Conservation (phyloP, 495 filamentous ascomycete genomes). For the Aspergillus nanangensis region DNA sequence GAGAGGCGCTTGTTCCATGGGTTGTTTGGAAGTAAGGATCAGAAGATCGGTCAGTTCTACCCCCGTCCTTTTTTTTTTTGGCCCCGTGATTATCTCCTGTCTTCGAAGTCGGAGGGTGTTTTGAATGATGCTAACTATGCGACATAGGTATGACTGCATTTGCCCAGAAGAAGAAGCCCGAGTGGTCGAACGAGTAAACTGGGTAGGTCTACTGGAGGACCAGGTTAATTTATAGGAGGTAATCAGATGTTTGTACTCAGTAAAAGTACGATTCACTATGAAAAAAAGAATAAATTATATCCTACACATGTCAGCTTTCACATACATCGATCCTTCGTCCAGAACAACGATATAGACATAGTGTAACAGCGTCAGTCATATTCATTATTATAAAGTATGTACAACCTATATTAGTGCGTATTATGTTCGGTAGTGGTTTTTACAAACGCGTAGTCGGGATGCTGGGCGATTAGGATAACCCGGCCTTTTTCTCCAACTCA, state of each 20-base stretch:
- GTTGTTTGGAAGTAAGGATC: constrained; percentile 88
- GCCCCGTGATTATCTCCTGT: too few relatives aligned
- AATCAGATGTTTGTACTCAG: not conserved
- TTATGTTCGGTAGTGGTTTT: constrained; percentile 2
- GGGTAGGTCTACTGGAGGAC: not conserved
- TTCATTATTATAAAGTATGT: constrained; percentile 13
- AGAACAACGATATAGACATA: not conserved
- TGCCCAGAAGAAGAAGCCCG: constrained; percentile 86
- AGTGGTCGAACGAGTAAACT: constrained; percentile 78
- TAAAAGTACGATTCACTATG: constrained; percentile 19
- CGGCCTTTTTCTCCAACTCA: constrained; percentile 25
- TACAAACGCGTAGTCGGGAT: constrained; percentile 8
- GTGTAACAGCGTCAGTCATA: constrained; percentile 11
- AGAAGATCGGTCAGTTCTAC: constrained; percentile 74
- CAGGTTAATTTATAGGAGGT: not conserved
- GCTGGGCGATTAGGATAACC: constrained; percentile 13
- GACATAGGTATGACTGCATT: constrained; percentile 81
- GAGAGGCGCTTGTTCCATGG: constrained; percentile 90
- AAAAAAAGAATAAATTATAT: constrained; percentile 2
- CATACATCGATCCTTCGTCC: not conserved
- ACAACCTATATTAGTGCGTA: constrained; percentile 7
- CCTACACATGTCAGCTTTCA: too few relatives aligned
- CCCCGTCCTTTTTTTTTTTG: not conserved
- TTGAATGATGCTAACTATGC: constrained; percentile 10
- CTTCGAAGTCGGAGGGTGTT: too few relatives aligned